phyloP scores from a whole-genome alignment of 768 basidiomycete species.

The Agrocybe praecox region DNA sequence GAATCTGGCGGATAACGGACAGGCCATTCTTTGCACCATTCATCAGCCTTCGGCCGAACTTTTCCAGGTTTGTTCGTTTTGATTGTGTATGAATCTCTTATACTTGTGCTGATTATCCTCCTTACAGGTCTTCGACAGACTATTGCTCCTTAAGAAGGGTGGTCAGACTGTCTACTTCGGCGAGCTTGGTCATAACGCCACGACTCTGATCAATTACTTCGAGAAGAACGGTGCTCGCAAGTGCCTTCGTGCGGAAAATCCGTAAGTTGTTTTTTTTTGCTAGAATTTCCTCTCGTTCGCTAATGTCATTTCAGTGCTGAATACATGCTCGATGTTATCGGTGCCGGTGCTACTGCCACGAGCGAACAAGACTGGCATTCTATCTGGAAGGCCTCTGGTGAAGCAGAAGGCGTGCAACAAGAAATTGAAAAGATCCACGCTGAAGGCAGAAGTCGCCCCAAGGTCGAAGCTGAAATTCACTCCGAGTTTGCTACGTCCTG shows the following conservation, averaged over 20 bases:
- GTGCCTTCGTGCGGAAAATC: constrained; percentile 72
- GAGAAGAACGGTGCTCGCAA: constrained; percentile 64
- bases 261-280: constrained; percentile 42
- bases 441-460: constrained; percentile 44
- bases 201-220: constrained; percentile 73
- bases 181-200: constrained; percentile 66
- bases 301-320: constrained; percentile 44
- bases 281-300: not conserved
- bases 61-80: constrained; percentile 51
- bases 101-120: not conserved
- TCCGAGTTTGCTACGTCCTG: constrained; percentile 57
- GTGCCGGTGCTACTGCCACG: constrained; percentile 68
- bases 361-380: constrained; percentile 56
- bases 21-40: constrained; percentile 86
- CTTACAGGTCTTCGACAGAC: constrained; percentile 63
- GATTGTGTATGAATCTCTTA: not conserved
- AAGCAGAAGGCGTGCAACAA: constrained; percentile 33
- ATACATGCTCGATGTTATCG: constrained; percentile 72
- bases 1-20: constrained; percentile 77
- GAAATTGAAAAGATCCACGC: constrained; percentile 50
- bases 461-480: constrained; percentile 36
- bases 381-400: constrained; percentile 57
- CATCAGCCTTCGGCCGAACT: constrained; percentile 78
- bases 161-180: constrained; percentile 79
- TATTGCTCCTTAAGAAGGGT: constrained; percentile 78